Evolutionary conservation across 1,284 basidiomycete genomes (phyloP), one percentile per base, ranked within the genome.

Genomic region (Pseudozyma hubeiensis): DNA sequence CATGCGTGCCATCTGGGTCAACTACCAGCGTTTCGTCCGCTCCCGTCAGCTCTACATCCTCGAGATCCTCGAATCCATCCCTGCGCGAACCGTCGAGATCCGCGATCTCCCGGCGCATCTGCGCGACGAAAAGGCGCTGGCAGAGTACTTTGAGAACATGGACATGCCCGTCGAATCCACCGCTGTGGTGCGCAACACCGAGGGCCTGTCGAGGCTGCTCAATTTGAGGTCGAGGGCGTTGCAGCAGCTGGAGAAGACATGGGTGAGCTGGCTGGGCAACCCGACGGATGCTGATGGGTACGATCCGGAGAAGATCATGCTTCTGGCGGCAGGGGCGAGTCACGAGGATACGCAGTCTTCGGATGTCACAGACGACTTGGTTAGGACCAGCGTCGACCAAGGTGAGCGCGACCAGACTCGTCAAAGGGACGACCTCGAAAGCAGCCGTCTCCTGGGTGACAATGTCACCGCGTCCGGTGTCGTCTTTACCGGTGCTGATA

Each of bases 251-350:
- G 96, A 99, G 84, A 84, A 85, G 4, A 91, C 68, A 1, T 98
- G 96, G 95, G 90, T 90, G 17, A 88, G 89, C 29, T 98, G 94
- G 85, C 90, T 97, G 2, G 95, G 94, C 0, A 97, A 98, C 81
- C 95, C 95, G 0, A 93, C 92, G 62, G 89, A 88, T 0, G 89
- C 91, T 51, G 90, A 90, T 75, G 88, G 89, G 31, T 91, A 90
- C 73, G 89, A 91, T 75, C 90, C 91, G 0, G 87, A 86, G 51
- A 78, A 50, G 61, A 81, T 83, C 62, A 74, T 39, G 73, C 52
- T 71, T 46, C 81, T 74, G 7, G 64, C 75, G 13, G 64, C 68
- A 6, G 51, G 50, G 8, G 45, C 72, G 13, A 48, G 49, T 44
- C 48, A 69, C n/a, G 66, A 77, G 7, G 60, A 69, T 34, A 3